These are phyloP conservation scores for Trypanosomatidae sp. DNA, from an alignment of 208 protist genomes.

Conservation along the genomic window DNA sequence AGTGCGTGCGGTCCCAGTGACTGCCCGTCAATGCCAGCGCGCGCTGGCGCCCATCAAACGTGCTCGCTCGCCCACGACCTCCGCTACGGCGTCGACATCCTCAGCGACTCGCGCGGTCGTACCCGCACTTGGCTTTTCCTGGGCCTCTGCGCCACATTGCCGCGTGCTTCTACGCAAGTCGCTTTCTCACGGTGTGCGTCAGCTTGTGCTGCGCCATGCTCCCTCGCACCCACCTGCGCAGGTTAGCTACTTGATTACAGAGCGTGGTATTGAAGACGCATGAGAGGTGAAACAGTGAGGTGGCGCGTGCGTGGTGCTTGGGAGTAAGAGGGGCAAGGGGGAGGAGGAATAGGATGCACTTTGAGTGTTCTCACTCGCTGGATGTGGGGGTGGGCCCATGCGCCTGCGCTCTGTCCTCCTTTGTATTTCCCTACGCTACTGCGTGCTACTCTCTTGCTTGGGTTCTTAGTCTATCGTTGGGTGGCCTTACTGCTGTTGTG, in stretches of 20 bases:
- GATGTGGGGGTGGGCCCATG: not conserved
- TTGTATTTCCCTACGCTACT: too few species aligned
- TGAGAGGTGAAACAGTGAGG: not conserved
- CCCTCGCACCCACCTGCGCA: constrained; percentile 40
- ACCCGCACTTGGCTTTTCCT: constrained; percentile 58
- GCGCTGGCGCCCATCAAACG: constrained; percentile 8
- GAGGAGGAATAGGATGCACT: not conserved
- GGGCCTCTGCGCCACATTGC: constrained; percentile 44
- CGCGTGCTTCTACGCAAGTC: constrained; percentile 47
- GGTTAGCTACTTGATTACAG: constrained; percentile 37
- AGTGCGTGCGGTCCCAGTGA: constrained; percentile 33
- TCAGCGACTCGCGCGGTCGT: constrained; percentile 3
- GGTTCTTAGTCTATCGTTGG: not conserved
- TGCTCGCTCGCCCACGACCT: constrained; percentile 3
- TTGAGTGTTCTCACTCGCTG: not conserved
- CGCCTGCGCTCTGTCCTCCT: not conserved
- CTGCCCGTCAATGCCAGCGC: not conserved
- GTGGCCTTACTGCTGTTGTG: not conserved
- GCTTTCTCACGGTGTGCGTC: constrained; percentile 23
- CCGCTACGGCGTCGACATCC: not conserved
- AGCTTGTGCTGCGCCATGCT: constrained; percentile 39
- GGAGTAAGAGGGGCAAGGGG: not conserved
- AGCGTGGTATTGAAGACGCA: constrained; percentile 44
- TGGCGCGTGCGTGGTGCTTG: not conserved
- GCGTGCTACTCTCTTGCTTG: not conserved